Evolutionary conservation across 345 rosid genomes (phyloP).

Genomic region (Aurinia saxatilis): DNA sequence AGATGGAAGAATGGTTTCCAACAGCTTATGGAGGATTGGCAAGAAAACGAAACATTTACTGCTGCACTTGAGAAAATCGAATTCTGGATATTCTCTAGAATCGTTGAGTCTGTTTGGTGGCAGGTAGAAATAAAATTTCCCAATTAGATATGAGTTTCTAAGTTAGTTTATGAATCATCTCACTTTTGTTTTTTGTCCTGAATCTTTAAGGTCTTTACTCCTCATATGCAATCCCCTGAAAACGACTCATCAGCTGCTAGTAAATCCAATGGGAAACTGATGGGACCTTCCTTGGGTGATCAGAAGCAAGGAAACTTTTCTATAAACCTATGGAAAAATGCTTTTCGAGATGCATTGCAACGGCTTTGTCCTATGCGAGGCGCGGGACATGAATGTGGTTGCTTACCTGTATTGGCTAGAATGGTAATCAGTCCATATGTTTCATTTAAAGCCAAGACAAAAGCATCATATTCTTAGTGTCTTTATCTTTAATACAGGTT

Average conservation of each 20-base stretch:
- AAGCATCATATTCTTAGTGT: neutral
- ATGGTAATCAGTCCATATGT: constrained; percentile 36
- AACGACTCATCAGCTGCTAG: constrained; percentile 32
- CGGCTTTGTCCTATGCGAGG: constrained; percentile 89
- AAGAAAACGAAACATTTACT: constrained; percentile 76
- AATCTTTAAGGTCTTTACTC: constrained; percentile 64
- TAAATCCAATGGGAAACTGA: constrained; percentile 40
- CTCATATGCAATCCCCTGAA: constrained; percentile 76
- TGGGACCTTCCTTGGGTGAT: constrained; percentile 73
- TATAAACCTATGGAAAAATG: constrained; percentile 63
- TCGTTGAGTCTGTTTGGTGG: constrained; percentile 97
- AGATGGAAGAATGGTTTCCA: constrained; percentile 37
- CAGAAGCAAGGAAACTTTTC: constrained; percentile 80
- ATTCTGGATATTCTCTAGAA: constrained; percentile 87
- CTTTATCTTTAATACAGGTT: constrained; percentile 40
- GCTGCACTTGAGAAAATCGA: constrained; percentile 77
- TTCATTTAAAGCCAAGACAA: neutral
- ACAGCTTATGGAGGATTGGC: constrained; percentile 72
- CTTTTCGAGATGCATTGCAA: constrained; percentile 71
- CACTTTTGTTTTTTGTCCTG: neutral
- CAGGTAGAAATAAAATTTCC: constrained; percentile 47
- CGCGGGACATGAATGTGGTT: constrained; percentile 86
- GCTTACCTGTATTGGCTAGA: constrained; percentile 71
- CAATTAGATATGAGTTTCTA: neutral
- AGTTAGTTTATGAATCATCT: constrained; percentile 10